A percentile compares a stretch with the other conserved stretches of the same genome.
phyloP scores from a whole-genome alignment of 169 alveolate species.

The Plasmodium adleri region DNA sequence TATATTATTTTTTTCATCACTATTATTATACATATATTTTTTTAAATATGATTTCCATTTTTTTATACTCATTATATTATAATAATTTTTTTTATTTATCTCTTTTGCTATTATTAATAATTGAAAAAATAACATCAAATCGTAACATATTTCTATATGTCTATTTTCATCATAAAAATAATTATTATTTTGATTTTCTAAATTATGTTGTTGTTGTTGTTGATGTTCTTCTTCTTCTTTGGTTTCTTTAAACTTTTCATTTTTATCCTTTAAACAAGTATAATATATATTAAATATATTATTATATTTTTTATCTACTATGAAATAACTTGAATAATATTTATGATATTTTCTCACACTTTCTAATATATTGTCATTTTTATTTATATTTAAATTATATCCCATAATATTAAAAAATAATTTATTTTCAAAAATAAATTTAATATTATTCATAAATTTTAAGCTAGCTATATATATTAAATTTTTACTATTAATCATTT shows the following conservation, averaged over 20 bases:
- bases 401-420: conserved; percentile 25
- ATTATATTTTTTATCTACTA: conserved; percentile 30
- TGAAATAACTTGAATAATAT: conserved; percentile 17
- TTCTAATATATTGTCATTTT: conserved; percentile 35
- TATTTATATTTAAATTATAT: conserved; percentile 43
- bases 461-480: conserved; percentile 19
- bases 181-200: background rate
- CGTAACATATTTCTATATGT: conserved; percentile 57
- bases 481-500: background rate
- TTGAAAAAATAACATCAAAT: conserved; percentile 66
- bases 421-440: conserved; percentile 42
- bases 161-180: conserved; percentile 46
- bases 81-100: background rate
- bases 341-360: conserved; percentile 49
- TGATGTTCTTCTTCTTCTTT: too few relatives aligned
- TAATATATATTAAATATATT: conserved; percentile 43
- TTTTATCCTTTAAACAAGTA: background rate
- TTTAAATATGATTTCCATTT: background rate
- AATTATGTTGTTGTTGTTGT: too few relatives aligned
- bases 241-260: background rate
- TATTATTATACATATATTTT: background rate
- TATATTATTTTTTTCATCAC: background rate
- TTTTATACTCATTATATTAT: background rate
- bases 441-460: conserved; percentile 41
- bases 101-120: conserved; percentile 18